Evolutionary conservation across 192 early-diverging fungal species (phyloP), one percentile per base, ranked within the genome.

Genomic region (Coemansia sp.): DNA sequence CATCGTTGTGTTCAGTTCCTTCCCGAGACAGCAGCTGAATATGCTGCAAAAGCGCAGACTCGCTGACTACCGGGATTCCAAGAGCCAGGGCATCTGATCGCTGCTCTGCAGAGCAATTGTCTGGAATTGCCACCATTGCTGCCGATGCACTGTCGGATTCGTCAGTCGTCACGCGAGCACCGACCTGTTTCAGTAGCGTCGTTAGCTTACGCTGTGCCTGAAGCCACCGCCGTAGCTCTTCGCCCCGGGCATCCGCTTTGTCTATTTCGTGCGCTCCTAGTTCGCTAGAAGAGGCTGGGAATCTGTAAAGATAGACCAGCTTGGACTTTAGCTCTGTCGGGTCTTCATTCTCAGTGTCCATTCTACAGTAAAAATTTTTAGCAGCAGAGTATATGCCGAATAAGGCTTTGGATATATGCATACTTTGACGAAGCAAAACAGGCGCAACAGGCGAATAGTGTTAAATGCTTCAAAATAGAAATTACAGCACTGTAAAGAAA

Each of bases 291-390:
- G 49, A 16, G 6, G n/a, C 11, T 18, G 68, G 59, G 42, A 60
- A 70, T 5, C 68, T 61, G 41, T 59, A 56, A 12, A 70, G 40
- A 30, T 59, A 70, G 17, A 70, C 58, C 11, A 70, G 47, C 8
- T 44, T 43, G 5, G 50, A 39, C 32, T 43, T 12, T 12, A 51
- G 17, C 17, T 39, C 43, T 54, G 48, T 21, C 8, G 21, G 14
- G 14, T 16, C 42, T 42, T 52, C 55, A 51, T 65, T 32, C 11
- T 56, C 8, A 31, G 23, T 54, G 34, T 15, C 51, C 20, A 47
- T 66, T 38, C 38, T 30, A 39, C 26, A 37, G 36, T 20, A 31
- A 30, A 11, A 15, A 11, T 49, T n/a, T 30, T 49, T 49, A 42
- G 40, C 40, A 42, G 40, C 40, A 42, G 15, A 10, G 32, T 10